phyloP scores from a whole-genome alignment of 2,329 filamentous ascomycete species.

The Fusarium robinianum region DNA sequence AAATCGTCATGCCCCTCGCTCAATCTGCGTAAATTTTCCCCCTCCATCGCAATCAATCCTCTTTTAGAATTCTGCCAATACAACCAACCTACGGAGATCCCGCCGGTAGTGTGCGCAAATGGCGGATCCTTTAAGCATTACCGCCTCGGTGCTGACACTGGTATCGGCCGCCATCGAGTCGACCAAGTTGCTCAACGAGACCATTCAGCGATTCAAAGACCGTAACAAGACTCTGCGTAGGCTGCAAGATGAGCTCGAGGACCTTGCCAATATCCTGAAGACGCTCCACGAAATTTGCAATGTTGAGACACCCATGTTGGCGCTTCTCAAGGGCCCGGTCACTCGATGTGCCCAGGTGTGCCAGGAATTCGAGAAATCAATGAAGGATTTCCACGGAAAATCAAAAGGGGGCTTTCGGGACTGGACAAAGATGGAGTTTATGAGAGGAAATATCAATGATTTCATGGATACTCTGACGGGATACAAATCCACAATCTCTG shows the following conservation, averaged over 20 bases:
- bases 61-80: no score
- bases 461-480: slow-evolving; percentile 45
- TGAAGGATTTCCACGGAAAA: slow-evolving; percentile 42
- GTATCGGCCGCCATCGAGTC: slow-evolving; percentile 42
- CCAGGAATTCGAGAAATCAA: slow-evolving; percentile 43
- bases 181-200: slow-evolving; percentile 40
- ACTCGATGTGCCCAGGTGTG: slow-evolving; percentile 44
- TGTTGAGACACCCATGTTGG: slow-evolving; percentile 34
- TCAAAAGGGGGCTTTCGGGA: slow-evolving; percentile 43
- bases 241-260: slow-evolving; percentile 41
- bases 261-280: slow-evolving; percentile 41
- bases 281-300: slow-evolving; percentile 33
- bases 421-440: slow-evolving; percentile 49
- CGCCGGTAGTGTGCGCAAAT: no score
- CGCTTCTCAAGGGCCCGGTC: slow-evolving; percentile 43
- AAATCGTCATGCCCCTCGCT: no score
- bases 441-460: slow-evolving; percentile 45
- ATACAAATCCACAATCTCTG: slow-evolving; percentile 47
- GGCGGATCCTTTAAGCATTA: slow-evolving; percentile 44
- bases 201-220: slow-evolving; percentile 41
- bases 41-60: no score
- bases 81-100: no score
- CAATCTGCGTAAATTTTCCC: no score
- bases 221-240: slow-evolving; percentile 42
- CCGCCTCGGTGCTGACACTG: slow-evolving; percentile 40